Evolutionary conservation across 331 rosid genomes (phyloP).

Genomic region (Rhamnella rubrinervis): DNA sequence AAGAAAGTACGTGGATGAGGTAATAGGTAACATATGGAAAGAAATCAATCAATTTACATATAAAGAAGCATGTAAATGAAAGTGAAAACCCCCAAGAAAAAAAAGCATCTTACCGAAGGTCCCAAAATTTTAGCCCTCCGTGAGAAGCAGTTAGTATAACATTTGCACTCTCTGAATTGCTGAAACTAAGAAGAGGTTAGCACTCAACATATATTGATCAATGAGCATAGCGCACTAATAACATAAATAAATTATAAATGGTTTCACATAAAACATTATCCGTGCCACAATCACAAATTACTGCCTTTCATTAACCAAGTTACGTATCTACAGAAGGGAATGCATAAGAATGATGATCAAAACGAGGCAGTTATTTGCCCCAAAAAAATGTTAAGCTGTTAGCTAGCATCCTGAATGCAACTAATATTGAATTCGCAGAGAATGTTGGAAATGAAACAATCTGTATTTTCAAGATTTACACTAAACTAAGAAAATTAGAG

Average conservation of each 20-base stretch:
- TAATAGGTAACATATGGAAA: neutral
- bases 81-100: neutral
- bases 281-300: neutral
- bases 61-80: constrained; percentile 4
- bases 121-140: constrained; percentile 94
- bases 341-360: too few relatives aligned
- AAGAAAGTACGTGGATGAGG: too few relatives aligned
- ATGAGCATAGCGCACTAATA: too few relatives aligned
- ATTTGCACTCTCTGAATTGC: constrained; percentile 67
- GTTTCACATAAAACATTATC: too few relatives aligned
- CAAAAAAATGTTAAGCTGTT: too few relatives aligned
- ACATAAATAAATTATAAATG: too few relatives aligned
- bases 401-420: too few relatives aligned
- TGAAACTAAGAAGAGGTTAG: constrained; percentile 28
- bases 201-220: neutral
- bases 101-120: constrained; percentile 56
- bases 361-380: too few relatives aligned
- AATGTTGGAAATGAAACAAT: too few relatives aligned
- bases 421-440: too few relatives aligned
- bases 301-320: neutral
- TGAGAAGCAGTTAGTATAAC: constrained; percentile 82
- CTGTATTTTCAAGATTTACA: neutral
- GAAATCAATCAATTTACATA: neutral
- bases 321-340: too few relatives aligned
- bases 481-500: neutral